Base-by-base conservation (phyloP, 2,329 filamentous ascomycete genomes). In the Calonectria crousiana region DNA sequence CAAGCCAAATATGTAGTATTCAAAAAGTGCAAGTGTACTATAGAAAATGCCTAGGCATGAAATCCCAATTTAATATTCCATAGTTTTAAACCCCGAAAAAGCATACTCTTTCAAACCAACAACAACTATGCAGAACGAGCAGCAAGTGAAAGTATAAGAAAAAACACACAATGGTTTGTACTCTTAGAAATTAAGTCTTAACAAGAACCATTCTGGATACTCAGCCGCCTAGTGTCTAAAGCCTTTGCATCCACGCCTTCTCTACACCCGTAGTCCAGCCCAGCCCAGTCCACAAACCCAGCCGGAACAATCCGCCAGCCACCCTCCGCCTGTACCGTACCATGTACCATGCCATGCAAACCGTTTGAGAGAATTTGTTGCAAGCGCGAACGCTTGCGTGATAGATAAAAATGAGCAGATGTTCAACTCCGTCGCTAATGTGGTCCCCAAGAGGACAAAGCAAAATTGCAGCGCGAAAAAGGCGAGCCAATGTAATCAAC, bases 401-500 rank as follows among this genome's bases (percentile, higher is more conserved):
- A 69, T 67, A 62, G 41, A 58, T 51, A 38, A 71, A 71, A 64
- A 64, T 38, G 62, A 60, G 47, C 64, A 69, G 34, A 72, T 47
- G 64, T 68, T 62, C 75, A 85, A 85, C 84, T 84, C 84, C 84
- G 79, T 84, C 84, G 84, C 84, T 85, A 81, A 85, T 85, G 84
- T 82, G 68, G 69, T 67, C 70, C 78, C 41, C 72, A 72, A 56
- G 20, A 26, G 26, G 49, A 44, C 53, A 66, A 64, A 68, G 49
- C 70, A 74, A 60, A 67, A 67, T 51, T 66, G 58, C 52, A 52
- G 53, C 49, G 49, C 66, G 62, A 75, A 70, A 73, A 47, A 62
- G 34, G 52, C 60, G 44, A 38, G 32, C 71, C 72, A 69, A 74
- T 76, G 67, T 58, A 67, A 64, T 56, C 71, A 70, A 66, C 52